Evolutionary conservation across 2,329 filamentous ascomycete genomes (phyloP), one percentile per base, ranked within the genome.

Genomic region (Cercospora berteroae): DNA sequence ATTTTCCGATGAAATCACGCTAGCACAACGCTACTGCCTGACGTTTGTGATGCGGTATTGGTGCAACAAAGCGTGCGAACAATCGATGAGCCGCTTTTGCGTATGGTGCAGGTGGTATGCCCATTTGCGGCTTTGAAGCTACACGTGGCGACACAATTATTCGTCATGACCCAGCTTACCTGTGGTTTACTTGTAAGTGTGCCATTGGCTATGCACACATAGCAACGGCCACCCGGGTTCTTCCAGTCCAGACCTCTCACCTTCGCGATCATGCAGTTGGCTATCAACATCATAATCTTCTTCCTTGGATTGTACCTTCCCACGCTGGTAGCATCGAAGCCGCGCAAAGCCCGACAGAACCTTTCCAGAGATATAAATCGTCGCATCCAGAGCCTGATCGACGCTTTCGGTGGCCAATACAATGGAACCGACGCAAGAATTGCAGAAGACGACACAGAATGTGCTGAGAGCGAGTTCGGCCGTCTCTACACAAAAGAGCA

Each of bases 241-340:
- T 16, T n/a, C 16, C 25, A 56, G 29, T 27, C 10, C 36, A 48
- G n/a, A n/a, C n/a, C n/a, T 25, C n/a, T n/a, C 44, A 55, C 16
- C 48, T 5, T 27, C n/a, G 29, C 20, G 23, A 63, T 9, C 23
- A 71, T 71, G 69, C 69, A 68, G 42, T 29, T 71, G n/a, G 69
- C 69, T 16, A 39, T 71, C 36, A 71, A 66, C 42, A 55, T 70
- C n/a, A 31, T 67, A 13, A 58, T 71, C 18, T 71, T 71, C 58
- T 67, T 67, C n/a, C 18, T 67, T n/a, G 69, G 69, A 4, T 64
- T 71, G 39, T 66, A 58, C 5, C 16, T 71, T 4, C 65, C 69
- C 20, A 68, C 69, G 5, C 33, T 68, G 13, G 56, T 70, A 20
- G 69, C 69, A 13, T 42, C 67, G 33, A 60, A 56, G 44, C 68